Conservation (phyloP, 208 protist genomes). For the Entamoeba moshkovskii region DNA sequence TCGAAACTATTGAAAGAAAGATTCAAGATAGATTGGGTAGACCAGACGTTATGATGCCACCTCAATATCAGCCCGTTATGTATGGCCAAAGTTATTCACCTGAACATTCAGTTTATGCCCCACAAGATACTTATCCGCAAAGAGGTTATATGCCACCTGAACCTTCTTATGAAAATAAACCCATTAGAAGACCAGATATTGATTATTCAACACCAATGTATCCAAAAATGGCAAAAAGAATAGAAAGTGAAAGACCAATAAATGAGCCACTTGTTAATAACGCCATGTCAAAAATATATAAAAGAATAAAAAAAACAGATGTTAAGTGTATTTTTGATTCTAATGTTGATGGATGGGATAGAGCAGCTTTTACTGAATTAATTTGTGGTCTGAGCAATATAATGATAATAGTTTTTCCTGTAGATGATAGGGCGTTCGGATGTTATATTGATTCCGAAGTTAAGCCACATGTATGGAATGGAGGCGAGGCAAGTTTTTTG, state of each 20-base stretch:
- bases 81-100: not conserved
- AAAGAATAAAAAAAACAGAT: not conserved
- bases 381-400: not conserved
- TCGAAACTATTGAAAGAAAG: not conserved
- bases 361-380: not conserved
- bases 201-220: not conserved
- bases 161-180: not conserved
- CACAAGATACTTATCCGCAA: not conserved
- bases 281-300: not conserved
- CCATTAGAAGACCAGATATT: not conserved
- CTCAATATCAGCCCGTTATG: not conserved
- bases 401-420: not conserved
- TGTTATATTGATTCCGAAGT: not conserved
- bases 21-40: not conserved
- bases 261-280: not conserved
- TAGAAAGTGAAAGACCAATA: not conserved
- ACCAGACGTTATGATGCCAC: too few relatives aligned
- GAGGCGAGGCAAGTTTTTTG: not conserved
- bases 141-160: not conserved
- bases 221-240: not conserved
- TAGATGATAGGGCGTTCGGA: not conserved
- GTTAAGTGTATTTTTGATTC: not conserved
- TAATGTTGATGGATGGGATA: not conserved
- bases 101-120: too few relatives aligned
- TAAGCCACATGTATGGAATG: not conserved